A percentile compares a stretch with the other conserved stretches of the same genome.
Evolutionary conservation across 2,329 filamentous ascomycete genomes (phyloP).

Genomic region (Fusarium sp.): DNA sequence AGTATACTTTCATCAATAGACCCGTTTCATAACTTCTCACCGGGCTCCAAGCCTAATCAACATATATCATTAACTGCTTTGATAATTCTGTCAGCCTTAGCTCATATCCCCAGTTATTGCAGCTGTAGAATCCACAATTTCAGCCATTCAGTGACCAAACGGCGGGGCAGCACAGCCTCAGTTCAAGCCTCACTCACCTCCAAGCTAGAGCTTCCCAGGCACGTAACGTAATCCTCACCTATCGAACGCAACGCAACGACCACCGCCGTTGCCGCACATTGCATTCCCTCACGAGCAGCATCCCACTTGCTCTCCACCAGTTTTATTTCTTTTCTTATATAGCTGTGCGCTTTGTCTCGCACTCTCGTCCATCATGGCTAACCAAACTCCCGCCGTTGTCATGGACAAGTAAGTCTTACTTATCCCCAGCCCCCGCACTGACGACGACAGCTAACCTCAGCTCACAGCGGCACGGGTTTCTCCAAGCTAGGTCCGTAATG

Average conservation of each 20-base stretch:
- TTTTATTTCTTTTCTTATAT: constrained; percentile 12
- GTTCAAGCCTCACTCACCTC: constrained; percentile 42
- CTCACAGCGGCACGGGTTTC: constrained; percentile 92
- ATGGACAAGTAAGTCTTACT: constrained; percentile 96
- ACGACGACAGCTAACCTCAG: constrained; percentile 49
- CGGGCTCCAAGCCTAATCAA: background rate
- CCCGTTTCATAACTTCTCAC: background rate
- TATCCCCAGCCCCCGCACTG: constrained; percentile 48
- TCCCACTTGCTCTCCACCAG: constrained; percentile 13
- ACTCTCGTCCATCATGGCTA: constrained; percentile 74
- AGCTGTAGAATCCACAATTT: constrained; percentile 11
- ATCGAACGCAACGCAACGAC: constrained; percentile 41
- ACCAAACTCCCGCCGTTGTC: constrained; percentile 99
- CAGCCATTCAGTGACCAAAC: constrained; percentile 23
- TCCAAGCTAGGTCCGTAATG: constrained; percentile 88
- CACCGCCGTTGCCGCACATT: constrained; percentile 39
- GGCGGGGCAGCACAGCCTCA: constrained; percentile 45
- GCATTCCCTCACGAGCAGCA: constrained; percentile 34
- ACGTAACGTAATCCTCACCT: constrained; percentile 45
- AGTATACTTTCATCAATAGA: background rate
- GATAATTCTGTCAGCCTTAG: background rate
- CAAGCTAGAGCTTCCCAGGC: constrained; percentile 45
- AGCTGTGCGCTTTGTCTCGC: constrained; percentile 40
- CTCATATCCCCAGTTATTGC: constrained; percentile 18
- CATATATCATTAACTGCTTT: background rate